Percentiles rank a stretch among this genome's conserved stretches.
These are phyloP conservation scores for Dothidotthia symphoricarpi DNA, from an alignment of 2,329 filamentous ascomycete genomes.

Conservation along the genomic window DNA sequence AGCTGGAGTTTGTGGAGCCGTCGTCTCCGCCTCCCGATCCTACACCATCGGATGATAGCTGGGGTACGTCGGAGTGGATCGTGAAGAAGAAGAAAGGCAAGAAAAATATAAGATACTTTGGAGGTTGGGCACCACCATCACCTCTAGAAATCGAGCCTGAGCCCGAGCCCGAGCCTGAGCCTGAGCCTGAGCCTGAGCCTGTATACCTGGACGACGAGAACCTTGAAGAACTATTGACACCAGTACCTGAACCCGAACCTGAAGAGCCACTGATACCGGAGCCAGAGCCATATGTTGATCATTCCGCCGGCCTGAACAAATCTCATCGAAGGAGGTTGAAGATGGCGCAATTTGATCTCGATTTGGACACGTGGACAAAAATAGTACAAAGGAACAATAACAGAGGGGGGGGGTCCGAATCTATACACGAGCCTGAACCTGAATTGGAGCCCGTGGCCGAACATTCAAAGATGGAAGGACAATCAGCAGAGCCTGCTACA, in stretches of 20 bases:
- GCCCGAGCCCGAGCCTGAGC: background rate
- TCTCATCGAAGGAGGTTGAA: too few species aligned
- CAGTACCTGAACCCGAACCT: too few species aligned
- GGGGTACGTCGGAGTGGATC: constrained; percentile 1
- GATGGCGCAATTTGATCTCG: too few species aligned
- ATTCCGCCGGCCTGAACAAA: too few species aligned
- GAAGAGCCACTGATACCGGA: too few species aligned
- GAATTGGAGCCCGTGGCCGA: background rate
- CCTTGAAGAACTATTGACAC: constrained; percentile 1
- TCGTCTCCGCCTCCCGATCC: background rate
- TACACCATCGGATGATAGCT: too few species aligned
- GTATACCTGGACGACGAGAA: background rate
- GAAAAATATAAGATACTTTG: background rate
- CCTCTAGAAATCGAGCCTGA: too few species aligned
- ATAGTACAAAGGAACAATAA: too few species aligned
- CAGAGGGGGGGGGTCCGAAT: background rate
- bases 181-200: background rate
- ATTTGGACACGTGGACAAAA: too few species aligned
- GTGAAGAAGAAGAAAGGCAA: constrained; percentile 2
- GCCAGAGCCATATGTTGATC: too few species aligned
- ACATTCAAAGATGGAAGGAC: background rate
- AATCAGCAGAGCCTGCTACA: constrained; percentile 2
- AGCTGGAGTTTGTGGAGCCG: too few species aligned
- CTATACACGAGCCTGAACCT: background rate
- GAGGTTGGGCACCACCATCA: too few species aligned